Evolutionary conservation across 257 asterid genomes (phyloP), one percentile per base, ranked within the genome.

Genomic region (Leptodermis oblonga): DNA sequence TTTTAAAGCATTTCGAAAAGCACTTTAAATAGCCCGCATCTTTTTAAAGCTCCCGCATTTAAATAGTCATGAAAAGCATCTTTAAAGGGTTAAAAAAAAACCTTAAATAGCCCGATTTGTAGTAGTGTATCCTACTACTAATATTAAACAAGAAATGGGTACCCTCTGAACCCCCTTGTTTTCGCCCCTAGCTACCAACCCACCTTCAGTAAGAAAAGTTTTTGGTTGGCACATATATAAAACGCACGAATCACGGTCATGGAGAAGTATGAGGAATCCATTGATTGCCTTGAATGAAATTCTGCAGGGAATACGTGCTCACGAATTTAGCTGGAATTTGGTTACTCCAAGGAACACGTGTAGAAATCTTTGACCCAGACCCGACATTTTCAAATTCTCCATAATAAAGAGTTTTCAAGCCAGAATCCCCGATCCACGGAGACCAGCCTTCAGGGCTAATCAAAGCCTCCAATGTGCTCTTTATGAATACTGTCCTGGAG

Each of bases 231-330:
- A 12, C 48, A n/a, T n/a, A n/a, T n/a, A n/a, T n/a, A n/a, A n/a
- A n/a, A n/a, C 12, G n/a, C n/a, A n/a, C n/a, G n/a, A n/a, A n/a
- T 11, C 13, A 7, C 10, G 45, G 51, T 75, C 71, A 77, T 10
- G 55, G 45, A 54, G 75, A 45, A 48, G 56, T 12, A 37, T 78
- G 78, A 72, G n/a, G n/a, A n/a, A 76, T 76, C 84, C 81, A 80
- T 69, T 65, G 61, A 76, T 76, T 73, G 12, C 81, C 81, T 61
- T 80, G 84, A 20, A 80, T 76, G n/a, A 80, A 80, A 67, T 73
- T 80, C 12, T 65, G 73, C 58, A 76, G 69, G 0, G 84, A 76
- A 36, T 69, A 76, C 1, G 64, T 51, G 18, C 52, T 17, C 14
- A 74, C 70, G 37, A 71, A 70, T 26, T 74, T 9, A 26, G 79